These are phyloP conservation scores for Ascochyta clinopodiicola DNA, from an alignment of 2,329 filamentous ascomycete species.

Conservation along the genomic window DNA sequence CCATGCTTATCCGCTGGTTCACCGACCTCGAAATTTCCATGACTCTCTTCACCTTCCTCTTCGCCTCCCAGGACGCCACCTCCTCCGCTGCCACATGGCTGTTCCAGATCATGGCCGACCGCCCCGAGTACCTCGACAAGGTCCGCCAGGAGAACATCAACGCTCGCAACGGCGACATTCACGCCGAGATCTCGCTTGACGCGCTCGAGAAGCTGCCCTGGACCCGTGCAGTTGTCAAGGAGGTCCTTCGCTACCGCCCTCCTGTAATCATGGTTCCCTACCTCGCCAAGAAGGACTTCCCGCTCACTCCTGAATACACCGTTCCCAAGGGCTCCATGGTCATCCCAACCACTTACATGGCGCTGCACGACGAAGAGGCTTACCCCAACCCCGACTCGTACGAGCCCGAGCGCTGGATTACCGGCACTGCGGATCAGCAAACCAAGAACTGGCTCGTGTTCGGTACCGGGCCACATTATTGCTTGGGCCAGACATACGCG, in stretches of 20 bases:
- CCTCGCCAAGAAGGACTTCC: conserved; percentile 92
- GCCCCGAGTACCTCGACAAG: conserved; percentile 88
- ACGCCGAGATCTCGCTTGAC: conserved; percentile 77
- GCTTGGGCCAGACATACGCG: conserved; percentile 90
- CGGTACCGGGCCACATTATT: conserved; percentile 95
- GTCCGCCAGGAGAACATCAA: conserved; percentile 89
- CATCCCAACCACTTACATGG: conserved; percentile 87
- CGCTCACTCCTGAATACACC: conserved; percentile 86
- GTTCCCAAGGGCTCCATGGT: conserved; percentile 95
- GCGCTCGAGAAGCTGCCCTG: conserved; percentile 88
- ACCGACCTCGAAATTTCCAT: conserved; percentile 89
- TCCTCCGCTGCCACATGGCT: conserved; percentile 93
- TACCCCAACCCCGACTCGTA: conserved; percentile 83
- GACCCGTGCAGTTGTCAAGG: conserved; percentile 85
- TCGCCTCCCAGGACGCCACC: conserved; percentile 96
- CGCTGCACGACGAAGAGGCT: conserved; percentile 89
- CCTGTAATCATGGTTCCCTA: conserved; percentile 98
- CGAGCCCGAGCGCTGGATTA: conserved; percentile 68
- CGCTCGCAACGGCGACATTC: conserved; percentile 75
- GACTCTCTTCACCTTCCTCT: conserved; percentile 95
- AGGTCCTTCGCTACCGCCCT: conserved; percentile 78
- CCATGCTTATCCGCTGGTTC: conserved; percentile 83
- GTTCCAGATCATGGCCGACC: conserved; percentile 92
- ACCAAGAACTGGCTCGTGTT: conserved; percentile 98
- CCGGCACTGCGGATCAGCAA: conserved; percentile 85